Evolutionary conservation across 495 filamentous ascomycete genomes (phyloP), one percentile per base, ranked within the genome.

Genomic region (Glarea lozoyensis): DNA sequence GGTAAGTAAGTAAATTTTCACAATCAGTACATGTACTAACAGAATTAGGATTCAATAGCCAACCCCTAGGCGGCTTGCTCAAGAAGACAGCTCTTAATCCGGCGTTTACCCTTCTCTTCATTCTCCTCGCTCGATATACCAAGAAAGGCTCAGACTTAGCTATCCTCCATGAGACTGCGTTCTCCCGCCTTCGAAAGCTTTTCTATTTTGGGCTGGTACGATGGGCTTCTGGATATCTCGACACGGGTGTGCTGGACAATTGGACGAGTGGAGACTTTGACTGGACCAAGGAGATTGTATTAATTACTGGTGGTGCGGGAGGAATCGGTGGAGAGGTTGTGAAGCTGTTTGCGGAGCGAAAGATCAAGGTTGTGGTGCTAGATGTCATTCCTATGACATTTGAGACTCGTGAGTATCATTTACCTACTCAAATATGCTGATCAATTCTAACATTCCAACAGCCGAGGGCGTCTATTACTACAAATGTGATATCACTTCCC

Each of bases 291-390:
- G 84, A 88, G 61, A 69, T 87, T 37, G 73, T 84, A 6, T 60
- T 87, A 15, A 67, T 87, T 35, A 87, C 82, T 0, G 84, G 84
- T 11, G 84, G 82, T 4, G 75, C 77, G 33, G 72, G 71, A 37
- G 84, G 82, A 0, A 84, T 87, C 50, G 82, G 84, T 9, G 71
- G 66, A 17, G 59, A 69, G 9, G 62, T 84, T 5, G 81, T 82
- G 4, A 63, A 67, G 42, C 57, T 79, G 12, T 64, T 88, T 1
- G 77, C 73, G 5, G 69, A 75, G 49, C 56, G 54, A 25, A 69
- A 69, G 1, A 67, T 80, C 45, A 81, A 73, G 51, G 75, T 84
- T 12, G 78, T 75, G 4, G 77, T 86, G 19, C 58, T 87, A n/a
- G 83, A 88, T 61, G 71, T 87, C 40, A 69, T 77, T 43, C 62